Percentiles rank a stretch among this genome's conserved stretches.
phyloP scores from a whole-genome alignment of 257 asterid genomes.

The Nicotiana tomentosiformis region DNA sequence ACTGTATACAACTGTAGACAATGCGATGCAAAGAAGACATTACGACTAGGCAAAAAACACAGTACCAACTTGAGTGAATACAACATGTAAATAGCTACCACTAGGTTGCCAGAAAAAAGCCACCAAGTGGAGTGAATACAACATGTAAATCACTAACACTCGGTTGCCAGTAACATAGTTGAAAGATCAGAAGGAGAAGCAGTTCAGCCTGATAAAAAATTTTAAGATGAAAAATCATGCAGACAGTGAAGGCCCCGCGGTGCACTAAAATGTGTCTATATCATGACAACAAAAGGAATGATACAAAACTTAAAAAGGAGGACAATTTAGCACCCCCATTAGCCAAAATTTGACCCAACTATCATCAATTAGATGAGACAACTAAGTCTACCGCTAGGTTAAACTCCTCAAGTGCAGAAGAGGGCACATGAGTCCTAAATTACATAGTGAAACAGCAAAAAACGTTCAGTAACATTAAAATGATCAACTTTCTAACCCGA shows the following conservation, averaged over 20 bases:
- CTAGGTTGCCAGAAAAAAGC: not conserved
- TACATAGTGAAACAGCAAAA: not conserved
- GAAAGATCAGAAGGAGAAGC: not conserved
- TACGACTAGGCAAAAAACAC: not conserved
- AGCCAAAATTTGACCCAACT: not conserved
- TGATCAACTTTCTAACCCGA: slow-evolving; percentile 52
- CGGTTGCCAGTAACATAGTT: not conserved
- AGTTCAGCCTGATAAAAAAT: not conserved
- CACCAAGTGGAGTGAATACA: not conserved
- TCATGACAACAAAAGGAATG: not conserved
- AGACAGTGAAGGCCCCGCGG: not conserved
- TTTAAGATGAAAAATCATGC: not conserved
- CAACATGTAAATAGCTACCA: not conserved
- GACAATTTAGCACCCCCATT: not conserved
- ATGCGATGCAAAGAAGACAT: not conserved
- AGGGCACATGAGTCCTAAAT: too few relatives aligned
- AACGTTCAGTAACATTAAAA: not conserved
- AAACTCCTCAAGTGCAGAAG: not conserved
- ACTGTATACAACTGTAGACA: not conserved
- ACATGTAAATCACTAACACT: not conserved
- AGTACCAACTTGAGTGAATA: not conserved
- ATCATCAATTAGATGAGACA: slow-evolving; percentile 3
- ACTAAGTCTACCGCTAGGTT: not conserved
- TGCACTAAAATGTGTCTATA: not conserved
- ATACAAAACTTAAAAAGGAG: not conserved